These are phyloP conservation scores for Dicorynia guianensis DNA, from an alignment of 306 rosid species.

Conservation along the genomic window DNA sequence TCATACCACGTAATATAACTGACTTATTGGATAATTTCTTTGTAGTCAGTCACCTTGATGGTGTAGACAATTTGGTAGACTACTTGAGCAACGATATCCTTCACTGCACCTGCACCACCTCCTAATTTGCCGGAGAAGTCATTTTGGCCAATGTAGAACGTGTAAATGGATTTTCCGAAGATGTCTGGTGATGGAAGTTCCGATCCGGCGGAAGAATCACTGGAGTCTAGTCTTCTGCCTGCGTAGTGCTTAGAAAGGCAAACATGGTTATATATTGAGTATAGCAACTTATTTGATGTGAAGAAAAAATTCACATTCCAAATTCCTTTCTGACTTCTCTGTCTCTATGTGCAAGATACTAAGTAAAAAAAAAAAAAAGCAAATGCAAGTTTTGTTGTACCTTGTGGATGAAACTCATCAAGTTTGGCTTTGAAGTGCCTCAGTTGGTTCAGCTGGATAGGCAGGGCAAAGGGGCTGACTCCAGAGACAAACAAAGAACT, in stretches of 20 bases:
- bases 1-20: too few relatives aligned
- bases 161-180: slow-evolving; percentile 72
- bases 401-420: slow-evolving; percentile 52
- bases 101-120: slow-evolving; percentile 62
- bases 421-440: slow-evolving; percentile 71
- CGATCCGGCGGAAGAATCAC: slow-evolving; percentile 46
- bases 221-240: not conserved
- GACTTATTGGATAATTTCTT: too few relatives aligned
- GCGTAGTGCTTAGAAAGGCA: slow-evolving; percentile 9
- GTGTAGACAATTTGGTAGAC: slow-evolving; percentile 65
- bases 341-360: too few relatives aligned
- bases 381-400: slow-evolving; percentile 1
- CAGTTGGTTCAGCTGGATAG: slow-evolving; percentile 84
- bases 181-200: slow-evolving; percentile 68
- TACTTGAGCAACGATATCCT: slow-evolving; percentile 67
- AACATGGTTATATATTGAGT: not conserved
- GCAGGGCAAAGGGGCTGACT: slow-evolving; percentile 78
- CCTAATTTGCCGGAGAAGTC: slow-evolving; percentile 82
- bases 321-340: too few relatives aligned
- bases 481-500: slow-evolving; percentile 63
- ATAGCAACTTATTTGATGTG: too few relatives aligned
- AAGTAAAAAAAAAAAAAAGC: too few relatives aligned
- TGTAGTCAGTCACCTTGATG: slow-evolving; percentile 53
- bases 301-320: too few relatives aligned
- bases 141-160: slow-evolving; percentile 87